phyloP scores from a whole-genome alignment of 1,284 basidiomycete genomes.

The Amylostereum areolatum region DNA sequence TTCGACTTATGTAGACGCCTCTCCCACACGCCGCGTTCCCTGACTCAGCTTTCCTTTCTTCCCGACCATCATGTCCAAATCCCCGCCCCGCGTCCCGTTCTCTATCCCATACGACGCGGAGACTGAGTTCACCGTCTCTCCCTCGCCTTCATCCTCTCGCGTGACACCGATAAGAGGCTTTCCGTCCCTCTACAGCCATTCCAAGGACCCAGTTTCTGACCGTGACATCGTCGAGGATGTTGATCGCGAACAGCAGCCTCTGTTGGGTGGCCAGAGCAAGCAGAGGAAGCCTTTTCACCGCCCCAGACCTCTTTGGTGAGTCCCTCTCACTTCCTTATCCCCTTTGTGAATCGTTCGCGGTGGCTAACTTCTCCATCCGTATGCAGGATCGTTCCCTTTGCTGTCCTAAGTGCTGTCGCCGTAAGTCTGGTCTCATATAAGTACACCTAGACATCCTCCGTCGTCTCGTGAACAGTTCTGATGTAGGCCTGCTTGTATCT shows the following conservation, averaged over 20 bases:
- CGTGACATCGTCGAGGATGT: constrained; percentile 6
- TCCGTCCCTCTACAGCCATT: too few relatives aligned
- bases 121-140: constrained; percentile 9
- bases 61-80: too few relatives aligned
- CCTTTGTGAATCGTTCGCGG: constrained; percentile 3
- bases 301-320: constrained; percentile 55
- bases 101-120: constrained; percentile 2
- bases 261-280: constrained; percentile 18
- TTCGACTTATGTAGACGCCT: too few relatives aligned
- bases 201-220: neutral
- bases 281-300: constrained; percentile 61
- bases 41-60: too few relatives aligned
- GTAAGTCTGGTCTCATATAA: constrained; percentile 27
- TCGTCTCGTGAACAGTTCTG: constrained; percentile 1
- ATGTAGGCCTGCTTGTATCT: constrained; percentile 9
- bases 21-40: too few relatives aligned
- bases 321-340: constrained; percentile 8
- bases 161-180: neutral
- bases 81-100: constrained; percentile 2
- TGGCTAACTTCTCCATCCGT: constrained; percentile 7
- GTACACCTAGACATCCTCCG: constrained; percentile 19
- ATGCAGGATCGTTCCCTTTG: constrained; percentile 69
- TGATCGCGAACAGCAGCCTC: constrained; percentile 24
- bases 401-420: constrained; percentile 54
- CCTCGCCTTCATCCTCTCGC: constrained; percentile 9